phyloP scores from a whole-genome alignment of 352 stramenopile species.

The Globisporangium lucens region DNA sequence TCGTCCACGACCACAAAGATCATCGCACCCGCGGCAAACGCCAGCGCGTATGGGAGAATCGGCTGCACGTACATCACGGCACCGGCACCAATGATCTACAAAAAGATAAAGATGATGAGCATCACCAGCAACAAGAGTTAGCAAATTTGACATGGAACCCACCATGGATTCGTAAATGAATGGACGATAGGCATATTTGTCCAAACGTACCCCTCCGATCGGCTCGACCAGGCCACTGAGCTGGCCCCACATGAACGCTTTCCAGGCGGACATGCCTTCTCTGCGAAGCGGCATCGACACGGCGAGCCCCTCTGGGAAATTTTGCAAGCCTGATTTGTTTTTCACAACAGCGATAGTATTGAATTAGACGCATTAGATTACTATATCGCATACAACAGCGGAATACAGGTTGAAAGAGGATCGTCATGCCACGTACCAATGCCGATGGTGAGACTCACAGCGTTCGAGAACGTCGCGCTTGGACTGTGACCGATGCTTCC shows the following conservation, averaged over 20 bases:
- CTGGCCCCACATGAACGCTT: conserved; percentile 89
- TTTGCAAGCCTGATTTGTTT: conserved; percentile 59
- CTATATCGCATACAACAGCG: too few relatives aligned
- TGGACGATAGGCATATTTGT: background rate
- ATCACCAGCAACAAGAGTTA: conserved; percentile 4
- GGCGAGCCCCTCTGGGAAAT: conserved; percentile 87
- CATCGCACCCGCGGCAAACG: conserved; percentile 89
- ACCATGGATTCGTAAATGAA: background rate
- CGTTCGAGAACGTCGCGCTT: conserved; percentile 73
- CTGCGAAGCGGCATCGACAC: conserved; percentile 87
- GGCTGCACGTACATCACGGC: conserved; percentile 85
- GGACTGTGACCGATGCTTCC: conserved; percentile 72
- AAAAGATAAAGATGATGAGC: conserved; percentile 6
- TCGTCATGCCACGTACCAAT: conserved; percentile 36
- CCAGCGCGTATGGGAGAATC: conserved; percentile 88
- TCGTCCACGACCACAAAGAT: conserved; percentile 92
- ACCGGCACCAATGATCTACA: conserved; percentile 75
- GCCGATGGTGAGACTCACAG: conserved; percentile 83
- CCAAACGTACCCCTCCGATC: conserved; percentile 61
- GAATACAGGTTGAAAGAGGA: too few relatives aligned
- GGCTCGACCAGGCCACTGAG: conserved; percentile 88
- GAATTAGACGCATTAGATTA: too few relatives aligned
- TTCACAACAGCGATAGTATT: background rate
- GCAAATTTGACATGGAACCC: background rate
- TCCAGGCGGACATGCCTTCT: conserved; percentile 79